Evolutionary conservation across 2,329 filamentous ascomycete genomes (phyloP).

Genomic region (Venturia effusa): DNA sequence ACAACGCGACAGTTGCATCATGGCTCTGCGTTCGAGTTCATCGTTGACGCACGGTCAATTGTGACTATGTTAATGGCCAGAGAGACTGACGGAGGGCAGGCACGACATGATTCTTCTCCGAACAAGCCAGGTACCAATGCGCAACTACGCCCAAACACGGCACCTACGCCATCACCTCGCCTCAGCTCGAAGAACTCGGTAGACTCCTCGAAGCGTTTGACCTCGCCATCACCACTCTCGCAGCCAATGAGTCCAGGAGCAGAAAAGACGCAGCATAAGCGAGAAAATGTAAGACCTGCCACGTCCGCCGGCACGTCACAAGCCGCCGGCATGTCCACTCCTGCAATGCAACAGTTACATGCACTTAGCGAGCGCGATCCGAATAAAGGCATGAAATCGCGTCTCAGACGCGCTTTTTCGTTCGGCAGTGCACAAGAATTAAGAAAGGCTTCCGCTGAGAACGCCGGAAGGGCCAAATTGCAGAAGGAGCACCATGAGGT

Average conservation of each 20-base stretch:
- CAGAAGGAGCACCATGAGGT: constrained; percentile 19
- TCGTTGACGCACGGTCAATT: neutral
- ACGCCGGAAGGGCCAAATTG: constrained; percentile 15
- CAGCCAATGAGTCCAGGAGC: constrained; percentile 22
- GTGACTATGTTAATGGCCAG: neutral
- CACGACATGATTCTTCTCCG: constrained; percentile 4
- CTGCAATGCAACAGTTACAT: constrained; percentile 73
- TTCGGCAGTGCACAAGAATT: constrained; percentile 94
- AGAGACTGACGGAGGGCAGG: neutral
- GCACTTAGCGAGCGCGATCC: constrained; percentile 76
- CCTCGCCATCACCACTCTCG: constrained; percentile 37
- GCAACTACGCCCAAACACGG: constrained; percentile 1
- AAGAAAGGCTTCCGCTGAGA: constrained; percentile 58
- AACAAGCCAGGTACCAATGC: neutral
- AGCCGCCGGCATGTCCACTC: constrained; percentile 35
- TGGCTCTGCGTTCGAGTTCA: neutral
- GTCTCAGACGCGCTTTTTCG: constrained; percentile 83
- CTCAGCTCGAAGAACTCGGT: constrained; percentile 6
- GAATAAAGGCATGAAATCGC: constrained; percentile 72
- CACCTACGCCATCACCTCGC: constrained; percentile 9
- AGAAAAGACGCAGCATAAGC: constrained; percentile 2
- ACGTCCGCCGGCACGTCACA: neutral
- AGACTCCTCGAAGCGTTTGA: constrained; percentile 25
- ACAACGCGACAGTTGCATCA: neutral
- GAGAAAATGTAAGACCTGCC: constrained; percentile 21